Base-by-base conservation (phyloP, 2,329 filamentous ascomycete species). In the Paraphaeosphaeria sporulosa region DNA sequence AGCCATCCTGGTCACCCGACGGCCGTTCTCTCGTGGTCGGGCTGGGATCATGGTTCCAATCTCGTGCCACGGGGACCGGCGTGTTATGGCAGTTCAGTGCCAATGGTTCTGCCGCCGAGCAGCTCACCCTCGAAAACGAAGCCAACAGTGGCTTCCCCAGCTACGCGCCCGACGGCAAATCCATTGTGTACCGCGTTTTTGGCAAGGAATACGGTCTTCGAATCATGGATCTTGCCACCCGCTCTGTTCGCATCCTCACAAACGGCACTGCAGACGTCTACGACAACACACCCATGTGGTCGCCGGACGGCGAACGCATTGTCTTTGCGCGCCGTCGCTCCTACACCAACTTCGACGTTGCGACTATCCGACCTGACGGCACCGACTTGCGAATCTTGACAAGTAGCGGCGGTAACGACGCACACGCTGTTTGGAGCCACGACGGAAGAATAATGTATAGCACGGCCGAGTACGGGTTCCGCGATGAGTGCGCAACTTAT, bases 111-210 rank as follows among this genome's bases (percentile, higher is more conserved):
- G 60, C 59, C 49, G 62, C 58, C 57, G 74, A 77, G 48, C 64
- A 72, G 9, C 71, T 81, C 7, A 80, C 78, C 2, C 63, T 75
- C 34, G 71, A 72, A 12, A 25, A 47, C 38, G 64, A 62, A 1
- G 65, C 76, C 27, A 80, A 81, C 66, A 69, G 76, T 0, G 78
- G 80, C 2, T 81, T 80, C 64, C 78, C 79, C 9, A 76, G 73
- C 38, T 81, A 71, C 68, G 79, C 76, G 0, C 72, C 68, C 32
- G 76, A 80, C 50, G 76, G 78, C 4, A 71, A 58, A 1, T 70
- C 71, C 34, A 58, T 80, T 25, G 78, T 80, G 12, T 81, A 75
- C 62, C 74, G 79, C 7, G 71, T 71, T 9, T 78, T 72, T 67
- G 72, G 73, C 4, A 58, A 59, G 59, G 63, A 59, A 63, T 72